phyloP scores from a whole-genome alignment of 2,329 filamentous ascomycete genomes.

The Ascochyta clinopodiicola region DNA sequence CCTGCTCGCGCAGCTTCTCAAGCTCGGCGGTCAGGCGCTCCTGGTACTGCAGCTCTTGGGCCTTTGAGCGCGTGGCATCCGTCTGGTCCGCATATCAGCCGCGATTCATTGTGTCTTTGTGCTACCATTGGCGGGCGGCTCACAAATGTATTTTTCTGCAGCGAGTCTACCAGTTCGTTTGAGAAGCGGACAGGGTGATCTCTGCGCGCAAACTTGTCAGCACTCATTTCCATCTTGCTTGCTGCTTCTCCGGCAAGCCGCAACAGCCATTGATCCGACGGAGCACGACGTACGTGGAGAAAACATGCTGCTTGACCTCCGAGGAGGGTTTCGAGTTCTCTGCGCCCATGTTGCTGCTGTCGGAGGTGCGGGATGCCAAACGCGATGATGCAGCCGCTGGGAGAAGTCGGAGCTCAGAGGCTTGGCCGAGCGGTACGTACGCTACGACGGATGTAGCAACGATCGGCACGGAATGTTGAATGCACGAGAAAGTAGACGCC shows the following conservation, averaged over 20 bases:
- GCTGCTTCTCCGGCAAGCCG: background rate
- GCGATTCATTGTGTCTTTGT: background rate
- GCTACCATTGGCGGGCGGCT: conserved; percentile 4
- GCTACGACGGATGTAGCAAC: conserved; percentile 25
- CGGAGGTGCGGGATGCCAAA: conserved; percentile 26
- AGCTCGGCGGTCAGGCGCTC: conserved; percentile 85
- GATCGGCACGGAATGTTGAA: conserved; percentile 29
- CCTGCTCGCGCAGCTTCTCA: conserved; percentile 74
- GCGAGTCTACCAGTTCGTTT: conserved; percentile 78
- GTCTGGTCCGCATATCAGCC: conserved; percentile 63
- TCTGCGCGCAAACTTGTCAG: conserved; percentile 53
- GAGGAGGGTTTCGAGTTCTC: conserved; percentile 66
- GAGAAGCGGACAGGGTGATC: conserved; percentile 74
- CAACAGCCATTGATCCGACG: conserved; percentile 30
- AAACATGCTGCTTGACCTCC: conserved; percentile 64
- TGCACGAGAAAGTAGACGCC: conserved; percentile 23
- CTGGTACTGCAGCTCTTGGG: conserved; percentile 87
- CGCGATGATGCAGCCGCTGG: conserved; percentile 39
- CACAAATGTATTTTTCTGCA: conserved; percentile 89
- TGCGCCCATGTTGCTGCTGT: conserved; percentile 61
- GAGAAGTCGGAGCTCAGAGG: conserved; percentile 38
- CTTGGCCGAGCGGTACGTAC: conserved; percentile 33
- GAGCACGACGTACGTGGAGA: conserved; percentile 60
- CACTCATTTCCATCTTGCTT: conserved; percentile 11
- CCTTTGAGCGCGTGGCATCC: conserved; percentile 83